A percentile compares a stretch with the other conserved stretches of the same genome.
Evolutionary conservation across 1,139 yeast genomes (phyloP).

Genomic region (Hyphopichia khmerensis): DNA sequence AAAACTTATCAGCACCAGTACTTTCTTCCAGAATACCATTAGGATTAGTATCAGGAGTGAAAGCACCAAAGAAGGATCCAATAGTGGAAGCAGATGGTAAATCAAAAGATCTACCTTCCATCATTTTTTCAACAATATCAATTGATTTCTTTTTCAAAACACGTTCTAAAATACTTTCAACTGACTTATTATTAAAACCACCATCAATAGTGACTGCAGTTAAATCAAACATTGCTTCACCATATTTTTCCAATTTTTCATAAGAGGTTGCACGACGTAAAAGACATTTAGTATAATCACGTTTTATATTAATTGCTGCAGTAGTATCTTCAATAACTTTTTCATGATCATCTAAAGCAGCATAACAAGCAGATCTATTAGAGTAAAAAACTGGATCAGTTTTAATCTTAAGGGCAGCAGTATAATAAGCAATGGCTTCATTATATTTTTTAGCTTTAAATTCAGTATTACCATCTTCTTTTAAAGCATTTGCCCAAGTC

Average conservation of each 20-base stretch:
- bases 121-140: slow-evolving; percentile 60
- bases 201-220: slow-evolving; percentile 80
- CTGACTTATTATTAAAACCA: slow-evolving; percentile 73
- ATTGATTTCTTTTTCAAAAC: slow-evolving; percentile 77
- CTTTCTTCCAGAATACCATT: slow-evolving; percentile 50
- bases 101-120: slow-evolving; percentile 48
- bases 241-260: slow-evolving; percentile 73
- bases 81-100: slow-evolving; percentile 87
- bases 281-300: slow-evolving; percentile 87
- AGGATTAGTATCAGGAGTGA: slow-evolving; percentile 46
- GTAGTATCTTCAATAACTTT: slow-evolving; percentile 87
- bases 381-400: slow-evolving; percentile 88
- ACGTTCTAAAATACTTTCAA: slow-evolving; percentile 84
- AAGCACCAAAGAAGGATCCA: slow-evolving; percentile 83
- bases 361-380: slow-evolving; percentile 93
- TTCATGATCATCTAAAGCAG: slow-evolving; percentile 73
- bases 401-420: slow-evolving; percentile 72
- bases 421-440: slow-evolving; percentile 73
- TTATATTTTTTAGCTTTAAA: slow-evolving; percentile 71
- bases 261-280: slow-evolving; percentile 79
- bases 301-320: slow-evolving; percentile 79
- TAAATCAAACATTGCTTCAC: slow-evolving; percentile 88
- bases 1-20: slow-evolving; percentile 57
- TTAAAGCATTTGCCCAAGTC: slow-evolving; percentile 72
- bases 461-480: slow-evolving; percentile 84